A percentile compares a stretch with the other conserved stretches of the same genome.
Evolutionary conservation across 345 rosid species (phyloP).

Genomic region (Arabidopsis thaliana): DNA sequence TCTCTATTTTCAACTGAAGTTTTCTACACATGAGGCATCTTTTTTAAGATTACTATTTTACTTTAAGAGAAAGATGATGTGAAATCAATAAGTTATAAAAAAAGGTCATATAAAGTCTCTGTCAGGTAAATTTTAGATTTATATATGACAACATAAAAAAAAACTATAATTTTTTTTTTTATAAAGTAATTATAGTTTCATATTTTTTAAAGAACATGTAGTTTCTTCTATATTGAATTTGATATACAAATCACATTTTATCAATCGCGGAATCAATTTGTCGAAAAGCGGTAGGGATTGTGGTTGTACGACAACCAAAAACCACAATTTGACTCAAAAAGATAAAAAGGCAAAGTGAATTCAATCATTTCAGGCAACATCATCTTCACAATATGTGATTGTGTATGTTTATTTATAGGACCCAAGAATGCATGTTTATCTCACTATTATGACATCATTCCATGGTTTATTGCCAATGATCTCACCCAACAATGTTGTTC

Average conservation of each 20-base stretch:
- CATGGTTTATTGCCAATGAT: too few species aligned
- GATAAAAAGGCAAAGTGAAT: neutral
- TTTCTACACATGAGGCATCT: slow-evolving; percentile 16
- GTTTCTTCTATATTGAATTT: neutral
- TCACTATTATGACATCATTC: neutral
- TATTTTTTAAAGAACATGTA: neutral
- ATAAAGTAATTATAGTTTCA: neutral
- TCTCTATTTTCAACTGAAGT: slow-evolving; percentile 28
- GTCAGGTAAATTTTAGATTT: neutral
- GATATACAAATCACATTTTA: neutral
- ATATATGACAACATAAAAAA: neutral
- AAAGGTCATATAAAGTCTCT: neutral
- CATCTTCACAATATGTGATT: neutral
- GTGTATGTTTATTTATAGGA: too few species aligned
- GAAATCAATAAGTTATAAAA: too few species aligned
- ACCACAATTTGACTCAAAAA: slow-evolving; percentile 9
- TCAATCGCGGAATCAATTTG: neutral
- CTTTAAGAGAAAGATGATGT: neutral
- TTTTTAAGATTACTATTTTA: neutral
- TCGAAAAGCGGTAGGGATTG: slow-evolving; percentile 1
- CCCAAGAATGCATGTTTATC: neutral
- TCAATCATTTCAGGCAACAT: slow-evolving; percentile 12
- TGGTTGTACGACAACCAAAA: slow-evolving; percentile 11
- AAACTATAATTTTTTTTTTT: neutral
- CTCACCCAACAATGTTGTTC: too few species aligned